Conservation (phyloP, 345 rosid genomes). For the Syzygium aromaticum region DNA sequence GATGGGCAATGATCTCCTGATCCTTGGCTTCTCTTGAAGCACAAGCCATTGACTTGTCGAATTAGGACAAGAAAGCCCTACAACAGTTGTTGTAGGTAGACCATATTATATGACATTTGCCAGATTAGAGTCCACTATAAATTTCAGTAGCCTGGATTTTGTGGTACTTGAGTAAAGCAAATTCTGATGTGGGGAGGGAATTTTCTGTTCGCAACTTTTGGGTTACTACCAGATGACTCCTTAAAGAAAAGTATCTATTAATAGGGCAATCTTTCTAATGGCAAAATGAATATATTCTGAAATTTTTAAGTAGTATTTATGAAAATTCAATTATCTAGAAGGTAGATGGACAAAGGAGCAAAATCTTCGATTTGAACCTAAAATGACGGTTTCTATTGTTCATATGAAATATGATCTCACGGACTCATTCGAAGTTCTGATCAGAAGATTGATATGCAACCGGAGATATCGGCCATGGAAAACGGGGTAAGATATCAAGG, state of each 20-base stretch:
- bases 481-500: not conserved
- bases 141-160: not conserved
- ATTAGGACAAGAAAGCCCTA: not conserved
- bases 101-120: not conserved
- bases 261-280: not conserved
- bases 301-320: not conserved
- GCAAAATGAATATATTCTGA: not conserved
- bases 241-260: not conserved
- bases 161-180: not conserved
- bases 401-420: no score
- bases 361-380: not conserved
- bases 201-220: not conserved
- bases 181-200: not conserved
- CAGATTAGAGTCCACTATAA: not conserved
- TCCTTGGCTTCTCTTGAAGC: not conserved
- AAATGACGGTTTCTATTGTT: no score
- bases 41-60: not conserved
- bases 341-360: not conserved
- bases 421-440: no score
- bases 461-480: not conserved
- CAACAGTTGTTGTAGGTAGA: not conserved
- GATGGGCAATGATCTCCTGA: not conserved
- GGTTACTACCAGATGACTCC: not conserved
- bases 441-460: not conserved
- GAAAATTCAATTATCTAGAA: not conserved